Conservation (phyloP, 441 rosid genomes). For the Populus hybrid region DNA sequence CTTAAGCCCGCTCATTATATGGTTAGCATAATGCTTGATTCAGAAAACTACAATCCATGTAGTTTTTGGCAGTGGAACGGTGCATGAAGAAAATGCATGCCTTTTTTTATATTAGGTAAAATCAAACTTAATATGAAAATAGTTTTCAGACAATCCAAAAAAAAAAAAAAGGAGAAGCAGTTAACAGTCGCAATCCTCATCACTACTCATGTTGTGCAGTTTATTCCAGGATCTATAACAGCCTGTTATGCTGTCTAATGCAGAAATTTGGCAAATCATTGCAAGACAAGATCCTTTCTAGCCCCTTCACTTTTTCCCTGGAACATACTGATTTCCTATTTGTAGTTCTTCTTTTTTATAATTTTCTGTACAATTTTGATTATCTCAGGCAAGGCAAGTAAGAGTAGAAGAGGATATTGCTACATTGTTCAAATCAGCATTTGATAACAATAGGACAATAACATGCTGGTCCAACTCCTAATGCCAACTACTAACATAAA, state of each 20-base stretch:
- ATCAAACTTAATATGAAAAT: not conserved
- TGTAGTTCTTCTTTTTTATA: too few species aligned
- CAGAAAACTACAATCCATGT: not conserved
- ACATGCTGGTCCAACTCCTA: conserved; percentile 1
- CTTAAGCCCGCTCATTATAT: not conserved
- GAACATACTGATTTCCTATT: not conserved
- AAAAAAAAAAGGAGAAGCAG: not conserved
- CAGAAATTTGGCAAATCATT: not conserved
- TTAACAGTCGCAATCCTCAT: not conserved
- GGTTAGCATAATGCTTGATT: conserved; percentile 2
- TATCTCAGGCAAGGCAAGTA: not conserved
- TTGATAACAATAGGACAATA: not conserved
- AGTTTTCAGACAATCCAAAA: not conserved
- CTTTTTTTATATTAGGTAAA: not conserved
- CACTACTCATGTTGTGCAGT: not conserved
- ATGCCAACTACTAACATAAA: not conserved
- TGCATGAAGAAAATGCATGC: not conserved
- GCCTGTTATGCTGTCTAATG: not conserved
- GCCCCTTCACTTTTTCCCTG: not conserved
- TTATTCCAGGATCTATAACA: not conserved
- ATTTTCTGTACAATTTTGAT: too few species aligned
- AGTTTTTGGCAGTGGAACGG: not conserved
- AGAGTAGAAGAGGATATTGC: not conserved
- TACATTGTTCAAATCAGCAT: conserved; percentile 1
- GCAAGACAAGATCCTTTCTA: not conserved